These are phyloP conservation scores for Thraustotheca clavata DNA, from an alignment of 352 stramenopile species.

Conservation along the genomic window DNA sequence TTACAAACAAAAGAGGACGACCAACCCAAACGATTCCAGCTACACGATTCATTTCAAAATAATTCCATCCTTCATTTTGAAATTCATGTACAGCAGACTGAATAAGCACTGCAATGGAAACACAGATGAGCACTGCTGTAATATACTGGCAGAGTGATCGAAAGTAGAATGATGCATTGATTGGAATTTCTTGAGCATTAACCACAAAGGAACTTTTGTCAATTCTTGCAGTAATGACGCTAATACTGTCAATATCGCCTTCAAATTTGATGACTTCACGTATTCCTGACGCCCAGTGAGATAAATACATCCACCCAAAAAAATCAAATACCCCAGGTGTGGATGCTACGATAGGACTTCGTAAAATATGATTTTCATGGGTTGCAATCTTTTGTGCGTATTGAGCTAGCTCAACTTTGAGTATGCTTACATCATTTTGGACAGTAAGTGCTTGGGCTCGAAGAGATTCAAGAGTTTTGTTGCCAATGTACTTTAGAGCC, in stretches of 20 bases:
- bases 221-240: not conserved
- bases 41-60: not conserved
- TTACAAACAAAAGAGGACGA: not conserved
- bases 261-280: conserved; percentile 4
- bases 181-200: too few relatives aligned
- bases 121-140: not conserved
- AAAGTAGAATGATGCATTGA: not conserved
- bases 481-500: not conserved
- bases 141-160: not conserved
- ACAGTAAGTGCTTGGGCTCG: not conserved
- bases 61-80: not conserved
- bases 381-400: not conserved
- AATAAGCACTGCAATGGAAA: not conserved
- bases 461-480: not conserved
- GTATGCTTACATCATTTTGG: not conserved
- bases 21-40: not conserved
- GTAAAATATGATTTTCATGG: not conserved
- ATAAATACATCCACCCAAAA: not conserved
- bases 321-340: not conserved
- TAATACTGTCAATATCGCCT: not conserved
- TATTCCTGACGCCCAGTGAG: not conserved
- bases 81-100: not conserved
- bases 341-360: not conserved
- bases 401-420: not conserved
- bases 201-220: not conserved